phyloP scores from a whole-genome alignment of 495 filamentous ascomycete genomes.

The Echria macrotheca region DNA sequence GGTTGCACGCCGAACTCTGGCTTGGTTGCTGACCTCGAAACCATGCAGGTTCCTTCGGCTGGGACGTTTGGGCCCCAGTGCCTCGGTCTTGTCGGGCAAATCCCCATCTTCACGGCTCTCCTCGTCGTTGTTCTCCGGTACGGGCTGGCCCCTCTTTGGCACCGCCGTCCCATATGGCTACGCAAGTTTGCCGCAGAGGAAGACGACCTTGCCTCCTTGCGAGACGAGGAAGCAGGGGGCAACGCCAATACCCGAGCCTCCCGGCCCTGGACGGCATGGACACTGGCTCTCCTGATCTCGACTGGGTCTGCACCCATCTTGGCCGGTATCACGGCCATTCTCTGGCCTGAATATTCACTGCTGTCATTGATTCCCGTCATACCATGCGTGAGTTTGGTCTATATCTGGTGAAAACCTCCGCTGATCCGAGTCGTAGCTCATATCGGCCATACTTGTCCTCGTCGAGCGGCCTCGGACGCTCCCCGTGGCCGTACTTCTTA shows the following conservation, averaged over 20 bases:
- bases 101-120: conserved; percentile 25
- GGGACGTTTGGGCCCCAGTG: conserved; percentile 26
- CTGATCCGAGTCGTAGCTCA: conserved; percentile 12
- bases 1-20: too few relatives aligned
- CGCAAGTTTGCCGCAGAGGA: conserved; percentile 23
- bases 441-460: conserved; percentile 18
- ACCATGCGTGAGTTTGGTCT: conserved; percentile 20
- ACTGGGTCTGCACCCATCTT: conserved; percentile 1
- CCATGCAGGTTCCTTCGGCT: conserved; percentile 24
- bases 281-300: conserved; percentile 14
- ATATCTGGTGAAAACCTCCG: neutral
- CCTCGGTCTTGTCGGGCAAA: conserved; percentile 24
- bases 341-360: conserved; percentile 11
- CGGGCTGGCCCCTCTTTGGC: conserved; percentile 19
- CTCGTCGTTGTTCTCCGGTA: conserved; percentile 25
- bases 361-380: conserved; percentile 17
- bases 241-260: neutral
- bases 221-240: conserved; percentile 12
- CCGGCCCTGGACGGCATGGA: conserved; percentile 20
- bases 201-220: neutral
- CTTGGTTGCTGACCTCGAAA: neutral
- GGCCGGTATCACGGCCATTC: conserved; percentile 10
- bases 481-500: conserved; percentile 22
- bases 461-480: conserved; percentile 23
- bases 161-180: conserved; percentile 25